Evolutionary conservation across 164 flowering plant genomes (phyloP).

Genomic region (Liquidambar formosana): DNA sequence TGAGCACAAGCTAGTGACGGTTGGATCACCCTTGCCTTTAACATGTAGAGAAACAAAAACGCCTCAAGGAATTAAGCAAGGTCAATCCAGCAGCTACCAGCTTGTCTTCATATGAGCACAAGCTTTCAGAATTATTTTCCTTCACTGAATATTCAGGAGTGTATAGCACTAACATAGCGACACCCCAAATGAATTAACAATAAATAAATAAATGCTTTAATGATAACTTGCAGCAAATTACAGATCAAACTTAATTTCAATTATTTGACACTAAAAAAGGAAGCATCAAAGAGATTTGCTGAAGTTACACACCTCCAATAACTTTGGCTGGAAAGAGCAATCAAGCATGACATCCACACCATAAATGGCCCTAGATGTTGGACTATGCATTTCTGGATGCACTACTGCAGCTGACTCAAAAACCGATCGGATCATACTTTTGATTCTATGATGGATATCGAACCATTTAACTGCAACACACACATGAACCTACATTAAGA

Average conservation of each 20-base stretch:
- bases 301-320: constrained; percentile 70
- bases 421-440: constrained; percentile 66
- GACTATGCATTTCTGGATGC: constrained; percentile 91
- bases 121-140: too few relatives aligned
- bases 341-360: constrained; percentile 99
- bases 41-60: too few relatives aligned
- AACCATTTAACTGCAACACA: constrained; percentile 79
- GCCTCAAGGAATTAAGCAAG: too few relatives aligned
- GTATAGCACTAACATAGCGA: too few relatives aligned
- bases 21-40: too few relatives aligned
- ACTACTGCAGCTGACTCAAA: constrained; percentile 80
- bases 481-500: background rate
- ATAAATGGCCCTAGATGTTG: constrained; percentile 85
- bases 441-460: constrained; percentile 71
- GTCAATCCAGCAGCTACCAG: too few relatives aligned
- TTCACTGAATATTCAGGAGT: too few relatives aligned
- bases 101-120: too few relatives aligned
- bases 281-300: background rate
- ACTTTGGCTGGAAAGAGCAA: constrained; percentile 69
- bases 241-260: too few relatives aligned
- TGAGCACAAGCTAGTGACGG: background rate
- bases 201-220: too few relatives aligned
- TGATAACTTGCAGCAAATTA: too few relatives aligned
- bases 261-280: background rate
- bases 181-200: too few relatives aligned